phyloP scores from a whole-genome alignment of 1,284 basidiomycete genomes.

The Ceratobasidium sp. region DNA sequence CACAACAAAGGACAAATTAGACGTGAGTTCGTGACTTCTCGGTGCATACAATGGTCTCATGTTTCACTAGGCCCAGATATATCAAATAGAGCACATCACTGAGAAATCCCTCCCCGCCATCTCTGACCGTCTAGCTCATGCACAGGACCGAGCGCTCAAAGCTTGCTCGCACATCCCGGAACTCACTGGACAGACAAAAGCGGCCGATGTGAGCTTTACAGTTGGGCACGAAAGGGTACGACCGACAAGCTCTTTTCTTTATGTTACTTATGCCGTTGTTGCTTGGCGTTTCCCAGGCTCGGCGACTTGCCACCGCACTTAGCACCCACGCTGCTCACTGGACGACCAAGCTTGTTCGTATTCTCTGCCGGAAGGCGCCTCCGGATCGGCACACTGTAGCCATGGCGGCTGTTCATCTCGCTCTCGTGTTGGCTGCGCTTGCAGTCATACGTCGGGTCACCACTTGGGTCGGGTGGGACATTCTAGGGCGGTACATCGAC shows the following conservation, averaged over 20 bases:
- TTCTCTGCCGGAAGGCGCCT: constrained; percentile 34
- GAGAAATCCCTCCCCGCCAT: constrained; percentile 24
- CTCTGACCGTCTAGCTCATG: constrained; percentile 31
- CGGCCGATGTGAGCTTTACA: constrained; percentile 22
- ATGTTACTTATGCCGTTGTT: constrained; percentile 1
- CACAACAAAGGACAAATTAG: constrained; percentile 14
- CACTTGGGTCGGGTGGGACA: constrained; percentile 40
- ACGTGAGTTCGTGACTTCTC: neutral
- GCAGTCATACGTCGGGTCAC: constrained; percentile 7
- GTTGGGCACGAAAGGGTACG: constrained; percentile 36
- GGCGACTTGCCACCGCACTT: constrained; percentile 30
- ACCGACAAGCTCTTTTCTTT: neutral
- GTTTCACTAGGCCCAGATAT: constrained; percentile 15
- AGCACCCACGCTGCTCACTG: constrained; percentile 37
- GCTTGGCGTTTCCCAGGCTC: constrained; percentile 37
- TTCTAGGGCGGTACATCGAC: constrained; percentile 24
- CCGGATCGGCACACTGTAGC: constrained; percentile 35
- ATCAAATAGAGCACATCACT: constrained; percentile 19
- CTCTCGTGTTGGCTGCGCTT: constrained; percentile 19
- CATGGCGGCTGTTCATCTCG: constrained; percentile 30
- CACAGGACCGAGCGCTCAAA: constrained; percentile 10
- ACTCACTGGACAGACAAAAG: constrained; percentile 21
- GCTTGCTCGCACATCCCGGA: constrained; percentile 26
- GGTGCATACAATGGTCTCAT: constrained; percentile 2
- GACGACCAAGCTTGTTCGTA: constrained; percentile 37